Percentiles rank a stretch among this genome's conserved stretches.
Evolutionary conservation across 225 moss, liverwort and hornwort species (phyloP).

Genomic region (Anthoceros angustus): DNA sequence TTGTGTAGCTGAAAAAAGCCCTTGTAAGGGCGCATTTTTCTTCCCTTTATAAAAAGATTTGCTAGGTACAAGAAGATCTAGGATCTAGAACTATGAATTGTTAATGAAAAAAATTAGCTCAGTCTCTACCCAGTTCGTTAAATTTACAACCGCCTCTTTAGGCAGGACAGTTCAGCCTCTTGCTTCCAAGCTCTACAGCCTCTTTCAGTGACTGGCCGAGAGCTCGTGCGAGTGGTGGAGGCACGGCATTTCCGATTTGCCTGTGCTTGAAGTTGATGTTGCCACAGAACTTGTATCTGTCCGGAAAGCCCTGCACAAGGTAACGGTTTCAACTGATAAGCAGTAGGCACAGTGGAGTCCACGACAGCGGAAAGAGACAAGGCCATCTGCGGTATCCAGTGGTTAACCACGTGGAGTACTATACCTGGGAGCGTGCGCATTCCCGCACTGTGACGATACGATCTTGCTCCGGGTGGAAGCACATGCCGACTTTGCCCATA

Average conservation of each 20-base stretch:
- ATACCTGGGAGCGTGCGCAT: conserved; percentile 93
- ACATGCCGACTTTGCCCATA: conserved; percentile 99
- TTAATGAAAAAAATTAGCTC: too few species aligned
- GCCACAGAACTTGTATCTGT: conserved; percentile 68
- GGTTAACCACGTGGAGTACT: neutral
- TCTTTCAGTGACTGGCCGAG: conserved; percentile 67
- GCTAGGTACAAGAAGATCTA: too few species aligned
- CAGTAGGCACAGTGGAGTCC: too few species aligned
- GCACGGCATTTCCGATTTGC: conserved; percentile 96
- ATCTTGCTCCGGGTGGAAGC: conserved; percentile 95
- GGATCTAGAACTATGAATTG: too few species aligned
- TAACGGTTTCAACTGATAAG: neutral
- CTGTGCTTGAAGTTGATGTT: conserved; percentile 79
- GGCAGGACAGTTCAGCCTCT: too few species aligned
- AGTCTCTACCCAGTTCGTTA: too few species aligned
- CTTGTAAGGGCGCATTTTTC: too few species aligned
- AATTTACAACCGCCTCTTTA: too few species aligned
- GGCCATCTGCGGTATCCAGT: too few species aligned
- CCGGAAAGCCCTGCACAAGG: conserved; percentile 66
- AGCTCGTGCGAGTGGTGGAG: conserved; percentile 80
- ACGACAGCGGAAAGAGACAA: too few species aligned
- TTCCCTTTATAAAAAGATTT: too few species aligned
- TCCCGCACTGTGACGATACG: conserved; percentile 94
- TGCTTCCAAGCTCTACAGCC: conserved; percentile 10
- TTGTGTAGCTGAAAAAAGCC: too few species aligned